phyloP scores from a whole-genome alignment of 78 protist species.

The Dictyostelium citrinum region DNA sequence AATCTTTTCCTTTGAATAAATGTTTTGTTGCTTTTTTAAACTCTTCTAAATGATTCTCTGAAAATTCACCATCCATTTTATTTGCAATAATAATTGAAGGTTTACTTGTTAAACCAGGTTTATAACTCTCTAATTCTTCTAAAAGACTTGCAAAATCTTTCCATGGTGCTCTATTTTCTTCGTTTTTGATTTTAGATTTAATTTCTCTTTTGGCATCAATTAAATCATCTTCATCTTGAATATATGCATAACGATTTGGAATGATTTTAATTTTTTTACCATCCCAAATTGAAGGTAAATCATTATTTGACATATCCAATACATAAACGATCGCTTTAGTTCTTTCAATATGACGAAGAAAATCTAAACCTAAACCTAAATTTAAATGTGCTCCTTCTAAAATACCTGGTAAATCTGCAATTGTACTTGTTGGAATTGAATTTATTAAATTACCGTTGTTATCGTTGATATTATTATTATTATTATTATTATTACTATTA shows the following conservation, averaged over 20 bases:
- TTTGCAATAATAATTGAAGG: slow-evolving; percentile 75
- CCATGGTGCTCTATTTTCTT: slow-evolving; percentile 45
- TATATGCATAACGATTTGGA: background rate
- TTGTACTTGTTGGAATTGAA: background rate
- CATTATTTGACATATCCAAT: slow-evolving; percentile 67
- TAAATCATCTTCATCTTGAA: background rate
- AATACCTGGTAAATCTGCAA: slow-evolving; percentile 89
- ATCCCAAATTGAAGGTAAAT: slow-evolving; percentile 44
- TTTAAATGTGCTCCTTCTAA: slow-evolving; percentile 86
- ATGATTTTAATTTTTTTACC: background rate
- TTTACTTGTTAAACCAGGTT: slow-evolving; percentile 17
- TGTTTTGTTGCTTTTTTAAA: slow-evolving; percentile 30
- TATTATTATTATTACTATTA: background rate
- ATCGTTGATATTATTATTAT: background rate
- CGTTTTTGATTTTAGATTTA: background rate
- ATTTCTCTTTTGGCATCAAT: background rate
- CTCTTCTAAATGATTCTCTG: slow-evolving; percentile 32
- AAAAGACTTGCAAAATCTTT: slow-evolving; percentile 25
- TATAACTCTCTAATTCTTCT: slow-evolving; percentile 64
- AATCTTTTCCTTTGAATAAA: background rate
- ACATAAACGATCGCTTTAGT: slow-evolving; percentile 74
- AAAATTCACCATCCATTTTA: slow-evolving; percentile 67
- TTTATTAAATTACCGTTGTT: background rate
- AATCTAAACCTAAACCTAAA: slow-evolving; percentile 83
- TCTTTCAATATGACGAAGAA: slow-evolving; percentile 84